Conservation (phyloP, 75 land plant genomes). For the Chamaecyparis obtusa region DNA sequence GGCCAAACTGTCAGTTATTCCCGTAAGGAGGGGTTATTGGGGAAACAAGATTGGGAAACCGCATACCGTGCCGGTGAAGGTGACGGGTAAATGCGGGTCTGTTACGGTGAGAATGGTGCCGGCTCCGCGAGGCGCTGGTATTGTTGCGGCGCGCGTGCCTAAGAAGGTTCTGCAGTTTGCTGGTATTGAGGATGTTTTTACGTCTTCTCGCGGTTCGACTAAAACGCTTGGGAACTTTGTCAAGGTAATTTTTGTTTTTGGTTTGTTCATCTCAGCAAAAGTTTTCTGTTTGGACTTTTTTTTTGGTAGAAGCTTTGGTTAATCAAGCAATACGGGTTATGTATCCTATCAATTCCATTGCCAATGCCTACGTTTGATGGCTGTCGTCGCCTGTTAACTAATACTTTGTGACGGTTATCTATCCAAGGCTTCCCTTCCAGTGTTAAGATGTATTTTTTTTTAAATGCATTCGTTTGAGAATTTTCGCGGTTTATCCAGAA, state of each 20-base stretch:
- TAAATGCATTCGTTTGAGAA: no score
- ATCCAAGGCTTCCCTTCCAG: no score
- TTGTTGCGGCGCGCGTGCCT: conserved; percentile 78
- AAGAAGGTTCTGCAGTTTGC: conserved; percentile 89
- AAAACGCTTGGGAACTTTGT: conserved; percentile 85
- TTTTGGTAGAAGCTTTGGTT: not conserved
- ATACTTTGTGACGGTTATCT: no score
- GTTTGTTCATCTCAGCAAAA: not conserved
- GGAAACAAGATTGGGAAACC: conserved; percentile 86
- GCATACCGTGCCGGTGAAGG: conserved; percentile 80
- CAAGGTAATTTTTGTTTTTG: conserved; percentile 29
- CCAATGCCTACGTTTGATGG: no score
- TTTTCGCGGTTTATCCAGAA: no score
- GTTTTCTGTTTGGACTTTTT: not conserved
- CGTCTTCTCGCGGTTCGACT: conserved; percentile 77
- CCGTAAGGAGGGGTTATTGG: conserved; percentile 80
- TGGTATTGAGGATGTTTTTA: conserved; percentile 78
- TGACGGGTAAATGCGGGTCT: conserved; percentile 81
- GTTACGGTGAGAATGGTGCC: conserved; percentile 73
- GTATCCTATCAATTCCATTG: no score
- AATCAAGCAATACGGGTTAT: no score
- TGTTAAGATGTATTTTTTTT: no score
- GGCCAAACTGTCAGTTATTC: conserved; percentile 77
- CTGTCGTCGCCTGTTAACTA: no score
- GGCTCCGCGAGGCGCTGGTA: conserved; percentile 70